Conservation (phyloP, 805 yeast species). For the Metschnikowia gelsemii region DNA sequence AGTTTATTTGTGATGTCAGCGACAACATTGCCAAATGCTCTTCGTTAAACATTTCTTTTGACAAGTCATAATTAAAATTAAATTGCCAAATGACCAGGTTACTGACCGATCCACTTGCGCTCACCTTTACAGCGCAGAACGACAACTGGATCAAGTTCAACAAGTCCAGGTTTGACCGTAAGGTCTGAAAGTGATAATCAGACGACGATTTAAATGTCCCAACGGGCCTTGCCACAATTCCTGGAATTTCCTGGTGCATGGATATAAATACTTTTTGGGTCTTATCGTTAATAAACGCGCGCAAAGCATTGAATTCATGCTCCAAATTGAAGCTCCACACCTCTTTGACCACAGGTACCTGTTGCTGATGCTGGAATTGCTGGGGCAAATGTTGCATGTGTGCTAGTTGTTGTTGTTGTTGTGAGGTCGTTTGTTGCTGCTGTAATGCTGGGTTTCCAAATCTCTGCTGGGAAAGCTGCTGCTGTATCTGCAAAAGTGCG, state of each 20-base stretch:
- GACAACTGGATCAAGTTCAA: constrained; percentile 77
- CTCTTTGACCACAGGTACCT: constrained; percentile 58
- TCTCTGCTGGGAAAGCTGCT: constrained; percentile 29
- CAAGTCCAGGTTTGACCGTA: constrained; percentile 87
- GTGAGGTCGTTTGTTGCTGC: constrained; percentile 33
- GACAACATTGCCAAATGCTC: constrained; percentile 79
- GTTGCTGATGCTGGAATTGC: constrained; percentile 14
- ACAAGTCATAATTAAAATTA: constrained; percentile 79
- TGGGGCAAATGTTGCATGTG: constrained; percentile 14
- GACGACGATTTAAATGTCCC: constrained; percentile 86
- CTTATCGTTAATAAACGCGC: constrained; percentile 56
- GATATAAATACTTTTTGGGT: constrained; percentile 51
- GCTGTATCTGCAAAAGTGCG: constrained; percentile 26
- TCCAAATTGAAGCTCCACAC: constrained; percentile 74
- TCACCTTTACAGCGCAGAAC: constrained; percentile 40
- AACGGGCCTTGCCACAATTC: constrained; percentile 92
- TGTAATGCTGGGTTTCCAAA: constrained; percentile 6
- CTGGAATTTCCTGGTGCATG: constrained; percentile 92
- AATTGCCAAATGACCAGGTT: constrained; percentile 90
- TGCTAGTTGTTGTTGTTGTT: constrained; percentile 21
- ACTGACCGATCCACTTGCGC: constrained; percentile 49
- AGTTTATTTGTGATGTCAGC: constrained; percentile 77
- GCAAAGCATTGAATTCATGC: constrained; percentile 60
- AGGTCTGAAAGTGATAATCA: constrained; percentile 94
- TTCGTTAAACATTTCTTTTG: constrained; percentile 78